A percentile compares a stretch with the other conserved stretches of the same genome.
These are phyloP conservation scores for Trichoderma aggressivum DNA, from an alignment of 2,329 filamentous ascomycete genomes.

Conservation along the genomic window DNA sequence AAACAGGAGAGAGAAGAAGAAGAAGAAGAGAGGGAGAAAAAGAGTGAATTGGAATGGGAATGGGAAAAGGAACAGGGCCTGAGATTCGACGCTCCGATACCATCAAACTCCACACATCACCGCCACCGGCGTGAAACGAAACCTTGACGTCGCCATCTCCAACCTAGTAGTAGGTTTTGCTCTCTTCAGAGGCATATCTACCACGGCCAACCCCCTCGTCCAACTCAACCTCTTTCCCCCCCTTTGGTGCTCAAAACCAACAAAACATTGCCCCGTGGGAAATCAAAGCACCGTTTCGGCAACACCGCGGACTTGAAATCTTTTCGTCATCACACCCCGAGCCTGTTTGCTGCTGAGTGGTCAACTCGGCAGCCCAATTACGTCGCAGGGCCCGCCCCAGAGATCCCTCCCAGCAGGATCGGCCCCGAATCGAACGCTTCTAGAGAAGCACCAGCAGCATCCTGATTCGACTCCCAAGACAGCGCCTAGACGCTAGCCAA, in stretches of 20 bases:
- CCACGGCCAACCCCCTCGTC: not conserved
- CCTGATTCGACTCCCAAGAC: not conserved
- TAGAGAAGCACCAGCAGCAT: not conserved
- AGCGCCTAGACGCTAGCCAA: conserved; percentile 1
- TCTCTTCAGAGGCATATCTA: not conserved
- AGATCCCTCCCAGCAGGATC: conserved; percentile 7
- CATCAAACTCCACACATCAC: not conserved
- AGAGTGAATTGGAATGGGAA: too few relatives aligned
- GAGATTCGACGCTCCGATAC: not conserved
- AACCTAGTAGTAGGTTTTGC: not conserved
- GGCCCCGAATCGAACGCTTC: conserved; percentile 11
- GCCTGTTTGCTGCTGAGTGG: conserved; percentile 10
- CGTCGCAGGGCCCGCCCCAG: conserved; percentile 4
- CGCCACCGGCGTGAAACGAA: not conserved
- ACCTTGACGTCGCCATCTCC: not conserved
- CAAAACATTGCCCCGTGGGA: not conserved
- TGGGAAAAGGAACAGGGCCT: not conserved
- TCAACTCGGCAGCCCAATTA: conserved; percentile 12
- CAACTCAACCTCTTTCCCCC: not conserved
- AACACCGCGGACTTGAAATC: conserved; percentile 15
- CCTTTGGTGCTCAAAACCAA: not conserved
- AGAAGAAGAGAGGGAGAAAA: not conserved
- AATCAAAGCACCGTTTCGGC: not conserved
- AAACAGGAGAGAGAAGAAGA: not conserved
- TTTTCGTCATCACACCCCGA: not conserved